These are phyloP conservation scores for Talaromyces rugulosus DNA, from an alignment of 2,329 filamentous ascomycete species.

Conservation along the genomic window DNA sequence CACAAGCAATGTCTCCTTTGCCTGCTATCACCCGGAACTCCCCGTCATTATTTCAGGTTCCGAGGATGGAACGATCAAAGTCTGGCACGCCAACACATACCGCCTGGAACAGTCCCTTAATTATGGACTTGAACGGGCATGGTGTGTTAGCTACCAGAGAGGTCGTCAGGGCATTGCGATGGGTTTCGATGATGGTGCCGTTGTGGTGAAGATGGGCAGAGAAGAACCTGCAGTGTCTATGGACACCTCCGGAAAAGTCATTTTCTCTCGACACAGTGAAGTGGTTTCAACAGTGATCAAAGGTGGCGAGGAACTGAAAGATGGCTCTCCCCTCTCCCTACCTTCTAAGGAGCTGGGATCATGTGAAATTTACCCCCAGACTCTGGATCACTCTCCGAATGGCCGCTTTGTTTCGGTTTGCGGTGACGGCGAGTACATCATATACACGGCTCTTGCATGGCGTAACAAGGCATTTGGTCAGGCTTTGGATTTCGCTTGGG, in stretches of 20 bases:
- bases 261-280: constrained; percentile 94
- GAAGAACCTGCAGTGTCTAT: constrained; percentile 98
- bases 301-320: constrained; percentile 80
- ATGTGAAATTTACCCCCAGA: constrained; percentile 95
- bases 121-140: constrained; percentile 92
- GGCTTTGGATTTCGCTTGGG: constrained; percentile 95
- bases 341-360: constrained; percentile 92
- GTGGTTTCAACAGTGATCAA: constrained; percentile 95
- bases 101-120: constrained; percentile 91
- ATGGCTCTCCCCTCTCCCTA: constrained; percentile 79
- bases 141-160: constrained; percentile 95
- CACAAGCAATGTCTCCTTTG: constrained; percentile 96
- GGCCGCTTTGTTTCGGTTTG: constrained; percentile 85
- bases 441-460: constrained; percentile 94
- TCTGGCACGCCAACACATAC: constrained; percentile 99
- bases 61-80: constrained; percentile 94
- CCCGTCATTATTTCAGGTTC: constrained; percentile 97
- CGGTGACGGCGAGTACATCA: constrained; percentile 97
- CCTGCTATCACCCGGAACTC: constrained; percentile 94
- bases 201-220: constrained; percentile 94
- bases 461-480: constrained; percentile 97
- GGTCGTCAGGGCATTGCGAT: constrained; percentile 92
- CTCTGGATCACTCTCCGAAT: constrained; percentile 91
- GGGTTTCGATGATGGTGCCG: constrained; percentile 95
- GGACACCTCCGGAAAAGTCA: constrained; percentile 91